These are phyloP conservation scores for Cucurbita argyrosperma DNA, from an alignment of 306 rosid species.

Conservation along the genomic window DNA sequence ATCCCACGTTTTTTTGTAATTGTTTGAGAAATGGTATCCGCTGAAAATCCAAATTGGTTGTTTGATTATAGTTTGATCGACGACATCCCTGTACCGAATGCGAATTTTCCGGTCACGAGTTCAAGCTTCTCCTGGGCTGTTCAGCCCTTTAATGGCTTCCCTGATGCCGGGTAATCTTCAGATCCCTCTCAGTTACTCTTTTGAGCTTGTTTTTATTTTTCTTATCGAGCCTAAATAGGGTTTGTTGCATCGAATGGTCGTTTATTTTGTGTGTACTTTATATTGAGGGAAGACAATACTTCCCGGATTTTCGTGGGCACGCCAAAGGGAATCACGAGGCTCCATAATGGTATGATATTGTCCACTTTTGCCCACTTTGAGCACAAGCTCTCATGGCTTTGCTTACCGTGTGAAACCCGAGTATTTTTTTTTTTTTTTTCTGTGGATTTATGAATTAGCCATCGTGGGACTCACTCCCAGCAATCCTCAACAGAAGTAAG, in stretches of 20 bases:
- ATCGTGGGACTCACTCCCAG: no score
- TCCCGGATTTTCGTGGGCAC: background rate
- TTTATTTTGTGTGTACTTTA: no score
- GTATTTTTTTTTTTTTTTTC: no score
- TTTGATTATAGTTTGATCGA: slow-evolving; percentile 67
- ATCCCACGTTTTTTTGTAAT: background rate
- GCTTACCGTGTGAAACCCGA: no score
- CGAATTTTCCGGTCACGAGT: slow-evolving; percentile 34
- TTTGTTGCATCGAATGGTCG: no score
- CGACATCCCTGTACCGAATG: slow-evolving; percentile 51
- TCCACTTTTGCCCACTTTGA: no score
- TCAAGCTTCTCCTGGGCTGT: slow-evolving; percentile 59
- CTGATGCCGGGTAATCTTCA: slow-evolving; percentile 35
- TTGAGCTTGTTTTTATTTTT: background rate
- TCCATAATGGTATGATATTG: no score
- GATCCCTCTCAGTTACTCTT: background rate
- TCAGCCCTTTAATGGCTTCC: slow-evolving; percentile 29
- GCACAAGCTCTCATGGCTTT: no score
- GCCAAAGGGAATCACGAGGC: no score
- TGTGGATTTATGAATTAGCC: no score
- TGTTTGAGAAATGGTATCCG: slow-evolving; percentile 50
- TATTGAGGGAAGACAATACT: background rate
- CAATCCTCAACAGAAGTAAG: no score
- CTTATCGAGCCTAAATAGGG: background rate
- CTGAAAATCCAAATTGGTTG: slow-evolving; percentile 85